A percentile compares a stretch with the other conserved stretches of the same genome.
These are phyloP conservation scores for Candida jianshihensis DNA, from an alignment of 805 yeast species.

Conservation along the genomic window DNA sequence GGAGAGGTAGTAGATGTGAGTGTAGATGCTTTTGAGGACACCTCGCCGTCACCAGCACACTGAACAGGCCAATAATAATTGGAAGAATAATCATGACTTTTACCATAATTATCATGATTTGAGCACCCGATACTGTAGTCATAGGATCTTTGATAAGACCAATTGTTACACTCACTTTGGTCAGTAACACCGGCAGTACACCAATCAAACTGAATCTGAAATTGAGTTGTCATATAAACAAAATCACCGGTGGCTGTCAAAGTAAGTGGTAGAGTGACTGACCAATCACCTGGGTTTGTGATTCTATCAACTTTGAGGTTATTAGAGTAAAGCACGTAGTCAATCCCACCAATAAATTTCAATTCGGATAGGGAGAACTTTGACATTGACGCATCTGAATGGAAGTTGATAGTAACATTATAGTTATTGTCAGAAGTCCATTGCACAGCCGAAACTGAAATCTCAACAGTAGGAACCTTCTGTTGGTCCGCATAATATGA, in stretches of 20 bases:
- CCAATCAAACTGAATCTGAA: constrained; percentile 21
- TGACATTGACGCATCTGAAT: constrained; percentile 6
- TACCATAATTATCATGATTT: constrained; percentile 15
- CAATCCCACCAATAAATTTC: constrained; percentile 12
- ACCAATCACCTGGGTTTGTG: constrained; percentile 9
- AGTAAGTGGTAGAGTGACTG: constrained; percentile 3
- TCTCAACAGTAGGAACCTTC: constrained; percentile 10
- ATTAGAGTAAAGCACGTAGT: constrained; percentile 8
- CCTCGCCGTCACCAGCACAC: constrained; percentile 13
- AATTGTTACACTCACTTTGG: constrained; percentile 11
- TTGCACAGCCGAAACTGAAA: constrained; percentile 7
- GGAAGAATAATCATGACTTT: constrained; percentile 16
- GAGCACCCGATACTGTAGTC: constrained; percentile 19
- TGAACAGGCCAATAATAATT: constrained; percentile 16
- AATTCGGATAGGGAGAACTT: constrained; percentile 11
- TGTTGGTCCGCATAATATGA: constrained; percentile 6
- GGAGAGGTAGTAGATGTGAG: background rate
- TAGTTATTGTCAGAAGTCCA: constrained; percentile 11
- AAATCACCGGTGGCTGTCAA: constrained; percentile 2
- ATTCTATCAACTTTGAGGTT: constrained; percentile 5
- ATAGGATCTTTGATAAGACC: constrained; percentile 17
- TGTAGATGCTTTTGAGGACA: background rate
- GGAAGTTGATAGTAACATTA: constrained; percentile 11
- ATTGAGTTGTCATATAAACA: constrained; percentile 8
- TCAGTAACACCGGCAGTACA: constrained; percentile 19